Conservation (phyloP, 768 basidiomycete species). For the Boletus rufocinnamomeus region DNA sequence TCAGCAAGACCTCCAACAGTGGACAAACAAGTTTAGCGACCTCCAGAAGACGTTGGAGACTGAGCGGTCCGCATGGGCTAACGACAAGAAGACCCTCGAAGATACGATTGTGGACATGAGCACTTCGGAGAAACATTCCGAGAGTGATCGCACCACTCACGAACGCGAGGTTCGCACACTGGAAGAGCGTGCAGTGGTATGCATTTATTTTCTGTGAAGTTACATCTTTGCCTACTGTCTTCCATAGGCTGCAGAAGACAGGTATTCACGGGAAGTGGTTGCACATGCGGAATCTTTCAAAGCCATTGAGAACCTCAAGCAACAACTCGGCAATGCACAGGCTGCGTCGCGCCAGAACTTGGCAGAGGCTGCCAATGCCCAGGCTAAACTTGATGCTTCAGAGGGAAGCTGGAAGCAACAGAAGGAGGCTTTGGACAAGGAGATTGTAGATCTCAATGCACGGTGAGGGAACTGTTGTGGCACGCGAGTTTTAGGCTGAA, state of each 20-base stretch:
- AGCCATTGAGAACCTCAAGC: constrained; percentile 60
- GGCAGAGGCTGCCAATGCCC: constrained; percentile 69
- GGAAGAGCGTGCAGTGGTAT: constrained; percentile 70
- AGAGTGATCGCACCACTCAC: constrained; percentile 61
- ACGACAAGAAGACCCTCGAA: constrained; percentile 81
- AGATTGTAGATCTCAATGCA: constrained; percentile 67
- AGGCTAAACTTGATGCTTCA: constrained; percentile 67
- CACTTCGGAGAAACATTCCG: constrained; percentile 67
- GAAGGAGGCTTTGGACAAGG: constrained; percentile 74
- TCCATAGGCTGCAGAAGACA: constrained; percentile 69
- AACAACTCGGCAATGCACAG: constrained; percentile 57
- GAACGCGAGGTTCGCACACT: constrained; percentile 67
- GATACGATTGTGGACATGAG: constrained; percentile 81
- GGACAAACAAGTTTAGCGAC: constrained; percentile 53
- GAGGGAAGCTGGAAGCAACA: constrained; percentile 83
- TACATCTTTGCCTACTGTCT: neutral
- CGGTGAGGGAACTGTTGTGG: constrained; percentile 47
- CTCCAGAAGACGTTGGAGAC: constrained; percentile 65
- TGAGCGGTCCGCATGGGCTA: constrained; percentile 69
- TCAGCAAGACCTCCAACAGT: constrained; percentile 54
- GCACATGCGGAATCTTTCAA: constrained; percentile 87
- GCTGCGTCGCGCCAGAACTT: constrained; percentile 56
- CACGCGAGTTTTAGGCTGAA: neutral
- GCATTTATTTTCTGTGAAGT: constrained; percentile 6
- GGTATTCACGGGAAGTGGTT: constrained; percentile 79